Evolutionary conservation across 768 basidiomycete genomes (phyloP), one percentile per base, ranked within the genome.

Genomic region (Cystofilobasidium macerans): DNA sequence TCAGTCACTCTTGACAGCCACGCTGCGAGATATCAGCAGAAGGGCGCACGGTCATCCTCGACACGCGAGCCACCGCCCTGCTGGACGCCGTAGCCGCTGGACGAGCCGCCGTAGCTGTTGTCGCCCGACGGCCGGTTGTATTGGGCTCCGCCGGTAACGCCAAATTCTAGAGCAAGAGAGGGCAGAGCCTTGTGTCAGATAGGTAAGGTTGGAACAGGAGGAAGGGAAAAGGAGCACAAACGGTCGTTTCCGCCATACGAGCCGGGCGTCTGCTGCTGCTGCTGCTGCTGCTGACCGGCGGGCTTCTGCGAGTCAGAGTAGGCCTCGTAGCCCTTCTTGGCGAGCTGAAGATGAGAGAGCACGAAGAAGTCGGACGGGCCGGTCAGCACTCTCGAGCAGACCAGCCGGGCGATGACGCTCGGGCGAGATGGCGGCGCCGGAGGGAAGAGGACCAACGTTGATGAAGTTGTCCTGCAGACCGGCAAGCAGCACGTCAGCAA

Each of bases 271-370:
- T 56, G 24, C 51, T 45, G 42, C 32, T 64, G 51, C 54, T 64
- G 45, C 26, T 58, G 20, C 36, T 57, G 47, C 24, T 57, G 22
- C 43, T 53, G 47, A 40, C 57, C 45, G 43, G 11, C 14, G 22
- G 26, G 11, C 45, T 61, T 30, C 56, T 65, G 64, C 4, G 61
- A 56, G 14, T 47, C 42, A 14, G 48, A 45, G 60, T 67, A 67
- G 11, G 66, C 66, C 47, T 67, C 48, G 66, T 67, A 67, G 51
- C 66, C 66, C 56, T 67, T 51, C 61, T 67, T 67, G 22, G 66
- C 66, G 32, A 67, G 42, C 66, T 67, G 35, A 18, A 22, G 32
- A 38, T 11, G 32, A 16, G 35, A 11, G 9, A 42, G 14, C 24
- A 40, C 8, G 32, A 20, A 22, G 9, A 32, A 35, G 54, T 7